phyloP scores from a whole-genome alignment of 1,284 basidiomycete species.

The Trametes sp. region DNA sequence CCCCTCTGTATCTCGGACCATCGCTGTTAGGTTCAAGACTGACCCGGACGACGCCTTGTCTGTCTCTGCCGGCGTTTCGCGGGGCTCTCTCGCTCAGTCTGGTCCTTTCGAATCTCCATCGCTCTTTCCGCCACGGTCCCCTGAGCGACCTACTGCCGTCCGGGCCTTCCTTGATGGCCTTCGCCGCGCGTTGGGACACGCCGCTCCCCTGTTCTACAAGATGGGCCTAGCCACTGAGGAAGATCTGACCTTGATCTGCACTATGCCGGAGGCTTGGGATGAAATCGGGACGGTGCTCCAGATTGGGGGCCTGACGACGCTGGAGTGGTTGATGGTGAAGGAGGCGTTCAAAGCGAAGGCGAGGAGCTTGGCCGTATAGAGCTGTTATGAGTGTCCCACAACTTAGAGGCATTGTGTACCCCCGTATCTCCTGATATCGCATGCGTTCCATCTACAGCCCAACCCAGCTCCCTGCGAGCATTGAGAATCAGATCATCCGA shows the following conservation, averaged over 20 bases:
- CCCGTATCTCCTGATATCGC: too few species aligned
- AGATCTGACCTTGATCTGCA: conserved; percentile 26
- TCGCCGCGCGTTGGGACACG: conserved; percentile 24
- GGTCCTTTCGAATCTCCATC: background rate
- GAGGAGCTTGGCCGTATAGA: background rate
- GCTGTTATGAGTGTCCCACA: conserved; percentile 34
- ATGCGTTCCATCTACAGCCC: background rate
- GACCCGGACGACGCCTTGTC: conserved; percentile 12
- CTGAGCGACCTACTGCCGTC: conserved; percentile 7
- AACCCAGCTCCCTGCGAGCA: too few species aligned
- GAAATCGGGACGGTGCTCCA: conserved; percentile 25
- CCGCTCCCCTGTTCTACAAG: conserved; percentile 23
- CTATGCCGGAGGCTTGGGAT: conserved; percentile 28
- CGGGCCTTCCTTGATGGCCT: conserved; percentile 21
- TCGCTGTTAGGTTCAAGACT: conserved; percentile 5
- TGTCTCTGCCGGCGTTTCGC: background rate
- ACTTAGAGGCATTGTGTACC: background rate
- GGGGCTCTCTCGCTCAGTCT: background rate
- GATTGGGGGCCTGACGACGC: conserved; percentile 20
- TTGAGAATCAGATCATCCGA: too few species aligned
- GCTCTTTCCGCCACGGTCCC: background rate
- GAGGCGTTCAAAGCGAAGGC: conserved; percentile 26
- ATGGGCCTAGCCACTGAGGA: conserved; percentile 25
- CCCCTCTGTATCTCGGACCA: background rate
- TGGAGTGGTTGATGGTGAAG: conserved; percentile 33